Percentiles rank a stretch among this genome's conserved stretches.
These are phyloP conservation scores for Curvularia sp. DNA, from an alignment of 2,329 filamentous ascomycete species.

Conservation along the genomic window DNA sequence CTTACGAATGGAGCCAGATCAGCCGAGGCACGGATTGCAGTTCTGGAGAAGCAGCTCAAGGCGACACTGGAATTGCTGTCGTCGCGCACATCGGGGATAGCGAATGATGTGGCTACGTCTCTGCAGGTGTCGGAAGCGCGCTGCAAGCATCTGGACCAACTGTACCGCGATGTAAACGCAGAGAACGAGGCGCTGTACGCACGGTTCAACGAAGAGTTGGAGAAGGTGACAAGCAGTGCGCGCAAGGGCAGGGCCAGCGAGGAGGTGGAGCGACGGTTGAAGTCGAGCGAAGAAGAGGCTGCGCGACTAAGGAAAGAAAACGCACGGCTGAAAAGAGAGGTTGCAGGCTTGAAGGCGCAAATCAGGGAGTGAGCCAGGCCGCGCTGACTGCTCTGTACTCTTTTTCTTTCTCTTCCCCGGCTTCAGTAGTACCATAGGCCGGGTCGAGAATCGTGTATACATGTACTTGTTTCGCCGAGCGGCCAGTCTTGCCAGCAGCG, in stretches of 20 bases:
- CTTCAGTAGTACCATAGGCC: not conserved
- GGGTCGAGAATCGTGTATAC: too few species aligned
- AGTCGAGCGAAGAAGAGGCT: slow-evolving; percentile 78
- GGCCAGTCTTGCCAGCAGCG: not conserved
- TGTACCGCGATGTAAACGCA: slow-evolving; percentile 84
- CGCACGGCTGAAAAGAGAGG: slow-evolving; percentile 79
- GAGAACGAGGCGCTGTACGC: slow-evolving; percentile 95
- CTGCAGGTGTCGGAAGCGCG: slow-evolving; percentile 79
- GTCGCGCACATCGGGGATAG: slow-evolving; percentile 57
- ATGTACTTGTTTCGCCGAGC: not conserved
- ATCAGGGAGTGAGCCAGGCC: slow-evolving; percentile 52
- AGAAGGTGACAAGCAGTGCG: slow-evolving; percentile 75
- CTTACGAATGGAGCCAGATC: slow-evolving; percentile 30
- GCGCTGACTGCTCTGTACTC: slow-evolving; percentile 9
- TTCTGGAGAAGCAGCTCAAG: slow-evolving; percentile 73
- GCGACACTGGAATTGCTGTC: slow-evolving; percentile 45
- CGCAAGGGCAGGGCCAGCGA: slow-evolving; percentile 79
- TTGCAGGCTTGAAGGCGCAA: slow-evolving; percentile 67
- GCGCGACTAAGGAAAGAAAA: slow-evolving; percentile 85
- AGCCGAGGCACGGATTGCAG: slow-evolving; percentile 65
- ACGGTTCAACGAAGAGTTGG: slow-evolving; percentile 88
- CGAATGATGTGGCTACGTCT: slow-evolving; percentile 73
- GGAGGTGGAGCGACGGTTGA: slow-evolving; percentile 74
- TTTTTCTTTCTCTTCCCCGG: not conserved
- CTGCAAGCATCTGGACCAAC: slow-evolving; percentile 80